These are phyloP conservation scores for Acephala macrosclerotiorum DNA, from an alignment of 2,329 filamentous ascomycete species.

Conservation along the genomic window DNA sequence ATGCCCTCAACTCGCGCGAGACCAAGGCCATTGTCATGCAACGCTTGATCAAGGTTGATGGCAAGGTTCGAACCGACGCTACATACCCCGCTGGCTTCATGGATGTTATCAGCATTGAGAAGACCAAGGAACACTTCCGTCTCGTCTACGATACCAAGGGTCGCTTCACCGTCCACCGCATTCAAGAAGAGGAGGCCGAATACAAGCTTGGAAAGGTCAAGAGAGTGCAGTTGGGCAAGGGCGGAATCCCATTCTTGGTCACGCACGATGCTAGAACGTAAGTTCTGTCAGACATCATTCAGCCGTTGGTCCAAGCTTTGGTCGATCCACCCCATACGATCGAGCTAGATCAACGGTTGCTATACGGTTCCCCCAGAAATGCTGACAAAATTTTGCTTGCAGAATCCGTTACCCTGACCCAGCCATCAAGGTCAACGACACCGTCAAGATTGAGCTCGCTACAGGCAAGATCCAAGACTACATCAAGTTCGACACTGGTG, in stretches of 20 bases:
- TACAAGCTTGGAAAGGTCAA: slow-evolving; percentile 99
- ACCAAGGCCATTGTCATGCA: slow-evolving; percentile 98
- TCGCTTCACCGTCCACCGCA: slow-evolving; percentile 99
- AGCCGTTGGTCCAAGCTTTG: slow-evolving; percentile 99
- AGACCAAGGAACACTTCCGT: slow-evolving; percentile 99
- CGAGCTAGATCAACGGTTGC: slow-evolving; percentile 46
- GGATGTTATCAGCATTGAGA: slow-evolving; percentile 99
- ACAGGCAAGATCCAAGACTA: slow-evolving; percentile 98
- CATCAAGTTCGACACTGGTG: slow-evolving; percentile 98
- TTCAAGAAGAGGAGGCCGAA: slow-evolving; percentile 97
- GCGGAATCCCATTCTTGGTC: slow-evolving; percentile 99
- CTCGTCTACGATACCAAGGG: slow-evolving; percentile 99
- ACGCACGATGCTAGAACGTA: slow-evolving; percentile 99
- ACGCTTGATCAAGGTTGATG: slow-evolving; percentile 99
- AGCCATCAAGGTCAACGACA: slow-evolving; percentile 99
- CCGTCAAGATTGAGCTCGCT: slow-evolving; percentile 96
- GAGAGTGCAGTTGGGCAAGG: slow-evolving; percentile 98
- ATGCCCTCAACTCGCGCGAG: slow-evolving; percentile 98
- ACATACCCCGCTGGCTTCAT: slow-evolving; percentile 99
- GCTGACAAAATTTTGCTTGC: slow-evolving; percentile 44
- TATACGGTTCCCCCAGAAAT: slow-evolving; percentile 41
- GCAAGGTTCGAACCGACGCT: slow-evolving; percentile 98
- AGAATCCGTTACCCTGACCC: slow-evolving; percentile 99
- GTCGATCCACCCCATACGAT: slow-evolving; percentile 56
- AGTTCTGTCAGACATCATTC: slow-evolving; percentile 98